phyloP scores from a whole-genome alignment of 2,329 filamentous ascomycete species.

The Huntiella omanensis region DNA sequence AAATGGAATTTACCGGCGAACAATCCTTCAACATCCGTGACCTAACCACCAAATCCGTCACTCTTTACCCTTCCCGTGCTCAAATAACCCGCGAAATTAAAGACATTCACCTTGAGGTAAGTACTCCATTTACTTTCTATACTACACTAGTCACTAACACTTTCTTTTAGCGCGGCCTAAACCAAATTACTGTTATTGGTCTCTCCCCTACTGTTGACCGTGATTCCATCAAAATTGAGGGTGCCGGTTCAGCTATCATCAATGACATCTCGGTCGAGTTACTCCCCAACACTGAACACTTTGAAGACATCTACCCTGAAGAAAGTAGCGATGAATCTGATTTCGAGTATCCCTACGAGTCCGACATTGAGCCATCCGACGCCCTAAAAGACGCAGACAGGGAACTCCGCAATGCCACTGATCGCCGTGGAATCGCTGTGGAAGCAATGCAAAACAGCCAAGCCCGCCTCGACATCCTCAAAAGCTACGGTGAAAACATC shows the following conservation, averaged over 20 bases:
- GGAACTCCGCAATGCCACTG: constrained; percentile 15
- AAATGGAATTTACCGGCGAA: constrained; percentile 1
- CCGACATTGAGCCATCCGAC: constrained; percentile 12
- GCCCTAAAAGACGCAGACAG: constrained; percentile 18
- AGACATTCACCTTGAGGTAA: constrained; percentile 28
- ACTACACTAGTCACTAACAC: neutral
- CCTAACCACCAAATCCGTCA: constrained; percentile 40
- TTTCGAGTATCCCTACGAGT: constrained; percentile 8
- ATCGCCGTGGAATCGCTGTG: too few species aligned
- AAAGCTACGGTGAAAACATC: constrained; percentile 22
- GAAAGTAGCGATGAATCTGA: constrained; percentile 21
- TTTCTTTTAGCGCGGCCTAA: constrained; percentile 34
- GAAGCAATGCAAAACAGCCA: constrained; percentile 17
- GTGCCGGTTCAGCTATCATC: constrained; percentile 34
- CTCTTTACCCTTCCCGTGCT: constrained; percentile 41
- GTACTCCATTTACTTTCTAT: constrained; percentile 1
- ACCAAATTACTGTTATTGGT: constrained; percentile 38
- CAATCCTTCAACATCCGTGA: constrained; percentile 34
- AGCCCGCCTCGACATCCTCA: constrained; percentile 23
- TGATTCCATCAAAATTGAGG: constrained; percentile 42
- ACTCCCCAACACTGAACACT: constrained; percentile 34
- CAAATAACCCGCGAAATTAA: constrained; percentile 42
- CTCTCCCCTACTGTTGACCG: constrained; percentile 36
- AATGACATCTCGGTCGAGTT: constrained; percentile 42
- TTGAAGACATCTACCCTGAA: constrained; percentile 34